Evolutionary conservation across 768 basidiomycete species (phyloP).

Genomic region (Leccinum imitatum): DNA sequence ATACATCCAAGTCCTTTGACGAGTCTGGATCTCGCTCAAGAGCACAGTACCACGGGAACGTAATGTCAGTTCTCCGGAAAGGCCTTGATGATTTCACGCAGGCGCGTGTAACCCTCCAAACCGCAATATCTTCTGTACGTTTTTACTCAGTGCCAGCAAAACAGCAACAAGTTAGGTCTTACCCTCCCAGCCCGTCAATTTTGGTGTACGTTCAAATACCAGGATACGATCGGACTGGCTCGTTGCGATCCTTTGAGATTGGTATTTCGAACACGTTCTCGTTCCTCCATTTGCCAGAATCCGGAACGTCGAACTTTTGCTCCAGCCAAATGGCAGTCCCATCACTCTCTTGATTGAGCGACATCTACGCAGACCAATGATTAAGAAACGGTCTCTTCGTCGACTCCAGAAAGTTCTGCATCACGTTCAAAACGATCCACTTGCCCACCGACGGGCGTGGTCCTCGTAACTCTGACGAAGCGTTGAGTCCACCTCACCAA

Average conservation of each 20-base stretch:
- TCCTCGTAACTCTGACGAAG: constrained; percentile 64
- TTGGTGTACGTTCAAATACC: constrained; percentile 79
- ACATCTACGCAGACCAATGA: constrained; percentile 69
- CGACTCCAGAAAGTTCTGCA: constrained; percentile 39
- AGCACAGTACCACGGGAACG: constrained; percentile 56
- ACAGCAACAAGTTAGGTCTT: constrained; percentile 10
- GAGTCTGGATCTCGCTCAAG: constrained; percentile 40
- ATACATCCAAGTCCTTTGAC: constrained; percentile 54
- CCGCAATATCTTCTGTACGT: constrained; percentile 60
- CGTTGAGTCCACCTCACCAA: constrained; percentile 2
- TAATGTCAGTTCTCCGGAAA: constrained; percentile 61
- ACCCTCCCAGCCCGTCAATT: constrained; percentile 66
- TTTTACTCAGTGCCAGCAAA: constrained; percentile 1
- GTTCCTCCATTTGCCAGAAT: constrained; percentile 60
- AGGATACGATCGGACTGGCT: constrained; percentile 40
- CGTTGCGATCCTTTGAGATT: constrained; percentile 12
- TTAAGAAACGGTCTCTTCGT: constrained; percentile 29
- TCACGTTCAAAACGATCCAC: constrained; percentile 58
- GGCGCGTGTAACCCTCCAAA: constrained; percentile 68
- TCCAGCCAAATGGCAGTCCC: constrained; percentile 81
- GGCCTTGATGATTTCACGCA: constrained; percentile 61
- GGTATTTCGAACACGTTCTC: constrained; percentile 66
- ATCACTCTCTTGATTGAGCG: constrained; percentile 69
- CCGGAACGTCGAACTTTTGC: constrained; percentile 68
- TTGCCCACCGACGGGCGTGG: constrained; percentile 71